Conservation (phyloP, 2,329 filamentous ascomycete species). For the Epichloe hybrida region DNA sequence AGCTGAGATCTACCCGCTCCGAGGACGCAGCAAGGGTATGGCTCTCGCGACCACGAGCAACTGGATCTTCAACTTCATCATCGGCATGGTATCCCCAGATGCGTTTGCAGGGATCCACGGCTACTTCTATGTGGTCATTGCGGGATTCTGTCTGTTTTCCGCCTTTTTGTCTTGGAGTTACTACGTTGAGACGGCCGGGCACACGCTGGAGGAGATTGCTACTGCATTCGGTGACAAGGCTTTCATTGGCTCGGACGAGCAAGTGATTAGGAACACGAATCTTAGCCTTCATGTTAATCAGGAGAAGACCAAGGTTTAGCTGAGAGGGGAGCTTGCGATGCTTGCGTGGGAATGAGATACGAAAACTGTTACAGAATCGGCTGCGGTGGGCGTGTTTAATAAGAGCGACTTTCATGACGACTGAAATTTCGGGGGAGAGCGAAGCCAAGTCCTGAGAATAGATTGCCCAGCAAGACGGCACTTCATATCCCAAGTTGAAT, state of each 20-base stretch:
- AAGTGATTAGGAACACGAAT: slow-evolving; percentile 2
- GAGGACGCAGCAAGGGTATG: slow-evolving; percentile 25
- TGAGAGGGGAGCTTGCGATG: too few species aligned
- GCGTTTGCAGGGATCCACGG: slow-evolving; percentile 27
- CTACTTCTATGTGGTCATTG: slow-evolving; percentile 28
- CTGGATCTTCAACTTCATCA: slow-evolving; percentile 20
- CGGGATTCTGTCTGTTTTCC: slow-evolving; percentile 22
- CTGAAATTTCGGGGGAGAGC: too few species aligned
- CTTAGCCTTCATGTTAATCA: background rate
- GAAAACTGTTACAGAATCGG: too few species aligned
- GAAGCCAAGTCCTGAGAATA: too few species aligned
- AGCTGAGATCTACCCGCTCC: slow-evolving; percentile 21
- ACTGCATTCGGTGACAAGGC: slow-evolving; percentile 27
- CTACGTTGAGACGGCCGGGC: slow-evolving; percentile 26
- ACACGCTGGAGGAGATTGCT: slow-evolving; percentile 25
- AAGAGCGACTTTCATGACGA: too few species aligned
- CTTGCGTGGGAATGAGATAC: too few species aligned
- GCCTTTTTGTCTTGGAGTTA: slow-evolving; percentile 24
- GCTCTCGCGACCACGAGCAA: slow-evolving; percentile 24
- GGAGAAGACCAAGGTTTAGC: background rate
- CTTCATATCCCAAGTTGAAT: too few species aligned
- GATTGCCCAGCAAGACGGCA: too few species aligned
- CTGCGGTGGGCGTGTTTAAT: too few species aligned
- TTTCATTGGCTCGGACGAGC: slow-evolving; percentile 12
- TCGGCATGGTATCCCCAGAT: slow-evolving; percentile 26